Evolutionary conservation across 371 early-diverging fungal species (phyloP).

Genomic region (Conidiobolus incongruus): DNA sequence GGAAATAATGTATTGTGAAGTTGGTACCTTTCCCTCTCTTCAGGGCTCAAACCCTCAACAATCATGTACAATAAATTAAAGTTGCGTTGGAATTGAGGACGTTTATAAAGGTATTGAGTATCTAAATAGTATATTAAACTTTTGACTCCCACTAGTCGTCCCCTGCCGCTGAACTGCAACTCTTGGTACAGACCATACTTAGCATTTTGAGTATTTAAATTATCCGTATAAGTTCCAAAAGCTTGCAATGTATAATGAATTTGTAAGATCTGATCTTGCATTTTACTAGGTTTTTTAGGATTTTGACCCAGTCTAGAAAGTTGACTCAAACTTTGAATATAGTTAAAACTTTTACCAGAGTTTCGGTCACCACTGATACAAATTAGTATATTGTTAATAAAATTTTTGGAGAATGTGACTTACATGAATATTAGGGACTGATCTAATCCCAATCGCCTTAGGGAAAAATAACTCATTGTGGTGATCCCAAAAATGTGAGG

Average conservation of each 20-base stretch:
- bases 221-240: slow-evolving; percentile 50
- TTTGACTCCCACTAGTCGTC: no score
- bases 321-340: slow-evolving; percentile 37
- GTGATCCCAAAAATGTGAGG: slow-evolving; percentile 66
- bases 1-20: no score
- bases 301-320: slow-evolving; percentile 33
- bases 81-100: no score
- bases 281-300: not conserved
- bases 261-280: not conserved
- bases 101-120: no score
- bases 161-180: slow-evolving; percentile 62
- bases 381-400: no score
- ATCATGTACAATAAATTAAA: no score
- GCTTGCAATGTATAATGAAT: slow-evolving; percentile 41
- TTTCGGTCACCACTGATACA: slow-evolving; percentile 52
- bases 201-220: slow-evolving; percentile 41
- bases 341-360: slow-evolving; percentile 54
- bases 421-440: no score
- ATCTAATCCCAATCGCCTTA: slow-evolving; percentile 63
- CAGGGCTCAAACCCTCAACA: no score
- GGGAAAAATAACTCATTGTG: slow-evolving; percentile 46
- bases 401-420: no score
- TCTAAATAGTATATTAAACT: no score
- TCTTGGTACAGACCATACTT: slow-evolving; percentile 61
- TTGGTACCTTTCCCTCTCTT: no score